Base-by-base conservation (phyloP, 2,329 filamentous ascomycete species). In the Colletotrichum sp. region DNA sequence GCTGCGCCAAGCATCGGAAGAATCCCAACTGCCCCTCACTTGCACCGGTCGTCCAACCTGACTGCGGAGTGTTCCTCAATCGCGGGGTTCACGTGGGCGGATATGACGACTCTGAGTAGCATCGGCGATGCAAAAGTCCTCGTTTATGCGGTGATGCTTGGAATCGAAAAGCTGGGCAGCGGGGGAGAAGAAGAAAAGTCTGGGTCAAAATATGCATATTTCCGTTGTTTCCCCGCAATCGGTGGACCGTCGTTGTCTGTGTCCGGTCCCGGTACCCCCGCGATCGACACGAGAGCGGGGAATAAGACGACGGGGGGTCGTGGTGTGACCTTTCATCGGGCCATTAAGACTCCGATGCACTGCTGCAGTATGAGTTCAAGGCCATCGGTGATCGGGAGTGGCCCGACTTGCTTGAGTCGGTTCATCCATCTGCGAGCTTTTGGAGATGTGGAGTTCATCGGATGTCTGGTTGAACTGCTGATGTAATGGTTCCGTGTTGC, bases 231-330 rank as follows among this genome's bases (percentile, higher is more conserved):
- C 60, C 60, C 72, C 72, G 52, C 72, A 59, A 71, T 26, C 21
- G 59, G 13, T 64, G 34, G 52, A 62, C 26, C 32, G 12, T 10
- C 18, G 44, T 52, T 21, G 57, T 21, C 2, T 24, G n/a, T 36
- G 28, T 59, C 60, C 72, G 49, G 72, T 59, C 49, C 72, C 72
- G 68, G 55, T 18, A 71, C 8, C 68, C 72, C 72, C 68, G 72
- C 60, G 68, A 75, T 71, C 72, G 52, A 49, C 68, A 13, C 49
- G 9, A 30, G 30, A 49, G 72, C 60, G 68, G 72, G 68, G 39
- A 28, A 64, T 44, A 44, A 44, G 62, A n/a, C 30, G 12, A 36
- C 32, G 12, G 59, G 39, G 9, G 39, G 3, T 49, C 10, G 44
- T 49, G 44, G 44, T 52, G 44, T 52, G 44, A 52, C 44, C 44